Percentiles rank a stretch among this genome's conserved stretches.
phyloP scores from a whole-genome alignment of 2,329 filamentous ascomycete genomes.

The Penicillium decumbens region DNA sequence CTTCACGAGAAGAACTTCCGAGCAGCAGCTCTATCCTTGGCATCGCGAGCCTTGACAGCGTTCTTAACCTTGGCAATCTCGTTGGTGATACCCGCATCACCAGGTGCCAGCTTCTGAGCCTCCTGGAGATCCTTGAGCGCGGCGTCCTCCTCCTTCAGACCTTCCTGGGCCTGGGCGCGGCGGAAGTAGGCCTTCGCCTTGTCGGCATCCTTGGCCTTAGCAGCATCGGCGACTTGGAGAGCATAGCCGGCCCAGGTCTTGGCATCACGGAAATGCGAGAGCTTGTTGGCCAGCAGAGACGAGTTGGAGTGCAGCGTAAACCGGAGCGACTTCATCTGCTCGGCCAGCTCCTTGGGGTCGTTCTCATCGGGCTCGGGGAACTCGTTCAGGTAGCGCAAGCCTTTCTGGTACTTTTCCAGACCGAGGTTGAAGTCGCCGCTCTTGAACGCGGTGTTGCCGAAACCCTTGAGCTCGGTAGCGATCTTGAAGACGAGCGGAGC shows the following conservation, averaged over 20 bases:
- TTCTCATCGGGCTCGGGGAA: conserved; percentile 66
- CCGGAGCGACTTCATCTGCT: conserved; percentile 66
- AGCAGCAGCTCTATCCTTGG: conserved; percentile 88
- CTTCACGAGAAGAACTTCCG: conserved; percentile 76
- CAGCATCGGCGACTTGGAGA: conserved; percentile 56
- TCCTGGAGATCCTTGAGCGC: conserved; percentile 71
- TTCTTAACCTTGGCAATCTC: conserved; percentile 77
- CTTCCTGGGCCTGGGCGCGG: conserved; percentile 68
- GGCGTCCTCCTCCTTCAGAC: conserved; percentile 76
- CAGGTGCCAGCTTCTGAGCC: conserved; percentile 69
- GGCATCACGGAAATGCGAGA: conserved; percentile 65
- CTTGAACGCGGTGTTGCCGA: conserved; percentile 92
- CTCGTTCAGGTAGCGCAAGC: conserved; percentile 80
- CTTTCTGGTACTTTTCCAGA: conserved; percentile 92
- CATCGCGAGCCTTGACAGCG: conserved; percentile 64
- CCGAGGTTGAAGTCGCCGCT: conserved; percentile 63
- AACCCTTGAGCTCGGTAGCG: conserved; percentile 79
- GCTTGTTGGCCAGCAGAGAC: conserved; percentile 79
- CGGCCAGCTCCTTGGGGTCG: conserved; percentile 64
- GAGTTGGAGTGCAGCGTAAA: conserved; percentile 86
- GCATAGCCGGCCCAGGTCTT: conserved; percentile 67
- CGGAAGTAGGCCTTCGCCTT: conserved; percentile 86
- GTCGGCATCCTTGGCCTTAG: conserved; percentile 65
- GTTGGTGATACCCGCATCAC: conserved; percentile 67
- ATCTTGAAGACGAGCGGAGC: conserved; percentile 70